Evolutionary conservation across 176 grass and related monocot genomes (phyloP), one percentile per base, ranked within the genome.

Genomic region (Paspalum notatum): DNA sequence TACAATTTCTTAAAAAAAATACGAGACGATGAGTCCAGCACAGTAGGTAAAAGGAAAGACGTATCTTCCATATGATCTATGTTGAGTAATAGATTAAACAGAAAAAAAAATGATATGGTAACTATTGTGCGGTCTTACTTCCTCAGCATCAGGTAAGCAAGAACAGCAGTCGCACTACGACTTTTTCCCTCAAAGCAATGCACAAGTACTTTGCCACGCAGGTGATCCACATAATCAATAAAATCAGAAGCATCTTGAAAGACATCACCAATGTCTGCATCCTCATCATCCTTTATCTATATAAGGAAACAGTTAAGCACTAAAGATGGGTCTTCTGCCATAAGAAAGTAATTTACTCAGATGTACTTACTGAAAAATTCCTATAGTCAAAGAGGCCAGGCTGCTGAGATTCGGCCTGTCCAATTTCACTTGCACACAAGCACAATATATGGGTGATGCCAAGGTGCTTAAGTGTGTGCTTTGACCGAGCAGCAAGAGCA

Each of bases 161-260:
- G 95, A 44, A 98, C 92, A 62, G 95, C 80, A 20, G 95, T 98
- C 41, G 92, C 81, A 22, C 95, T 98, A 49, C 95, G 79, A 62
- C 92, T 98, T 90, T 89, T 98, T 17, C 95, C 95, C 72, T 94
- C 92, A n/a, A 98, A 98, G 79, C 95, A 98, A 78, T 98, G 95
- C n/a, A 98, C 95, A 70, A 98, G 83, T 68, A 98, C 87, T 91
- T 98, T 98, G 39, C 92, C 92, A 0, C 22, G 27, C 18, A 89
- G 51, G 43, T 89, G 80, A 17, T 87, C 64, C 14, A 98, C 95
- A 20, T 92, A 88, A 60, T 94, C 88, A 27, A 98, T 89, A 75
- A 98, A 98, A 85, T 98, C 92, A 63, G 87, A 92, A 85, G 90
- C 85, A 71, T 98, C 95, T 80, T 98, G 80, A 76, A 98, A 98